Conservation (phyloP, 2,329 filamentous ascomycete genomes). For the Clonostachys rhizophaga region DNA sequence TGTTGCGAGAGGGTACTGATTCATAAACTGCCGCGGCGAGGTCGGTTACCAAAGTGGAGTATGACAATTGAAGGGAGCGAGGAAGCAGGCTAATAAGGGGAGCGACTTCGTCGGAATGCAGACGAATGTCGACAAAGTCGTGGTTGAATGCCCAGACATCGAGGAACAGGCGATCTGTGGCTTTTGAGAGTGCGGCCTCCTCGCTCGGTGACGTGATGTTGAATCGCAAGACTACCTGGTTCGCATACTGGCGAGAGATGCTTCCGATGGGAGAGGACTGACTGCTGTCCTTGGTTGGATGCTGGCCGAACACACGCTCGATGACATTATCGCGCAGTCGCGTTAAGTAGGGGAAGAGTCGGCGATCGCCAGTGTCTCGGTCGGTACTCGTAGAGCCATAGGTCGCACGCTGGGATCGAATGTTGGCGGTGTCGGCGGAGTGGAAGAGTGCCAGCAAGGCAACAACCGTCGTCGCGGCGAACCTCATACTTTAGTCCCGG, state of each 20-base stretch:
- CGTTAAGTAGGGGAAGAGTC: slow-evolving; percentile 40
- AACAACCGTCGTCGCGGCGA: too few relatives aligned
- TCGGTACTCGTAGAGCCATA: too few relatives aligned
- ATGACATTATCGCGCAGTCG: slow-evolving; percentile 45
- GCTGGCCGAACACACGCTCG: slow-evolving; percentile 43
- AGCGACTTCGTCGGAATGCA: slow-evolving; percentile 73
- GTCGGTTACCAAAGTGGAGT: slow-evolving; percentile 75
- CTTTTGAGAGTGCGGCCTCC: slow-evolving; percentile 66
- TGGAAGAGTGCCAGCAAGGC: too few relatives aligned
- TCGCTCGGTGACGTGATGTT: slow-evolving; percentile 67
- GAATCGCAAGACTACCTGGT: slow-evolving; percentile 87
- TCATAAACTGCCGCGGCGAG: slow-evolving; percentile 72
- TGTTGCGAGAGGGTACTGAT: slow-evolving; percentile 16
- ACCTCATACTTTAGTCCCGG: too few relatives aligned
- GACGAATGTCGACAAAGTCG: slow-evolving; percentile 78
- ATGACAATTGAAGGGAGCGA: slow-evolving; percentile 62
- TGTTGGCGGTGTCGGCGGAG: too few relatives aligned
- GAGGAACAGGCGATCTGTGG: slow-evolving; percentile 70
- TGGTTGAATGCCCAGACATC: slow-evolving; percentile 87
- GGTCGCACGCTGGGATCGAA: too few relatives aligned
- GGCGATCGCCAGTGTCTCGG: neutral
- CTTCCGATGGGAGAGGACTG: slow-evolving; percentile 13
- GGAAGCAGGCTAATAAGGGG: slow-evolving; percentile 77
- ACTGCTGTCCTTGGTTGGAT: slow-evolving; percentile 21
- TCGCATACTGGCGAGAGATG: slow-evolving; percentile 54